Evolutionary conservation across 768 basidiomycete genomes (phyloP).

Genomic region (Porpolomopsis calyptriformis): DNA sequence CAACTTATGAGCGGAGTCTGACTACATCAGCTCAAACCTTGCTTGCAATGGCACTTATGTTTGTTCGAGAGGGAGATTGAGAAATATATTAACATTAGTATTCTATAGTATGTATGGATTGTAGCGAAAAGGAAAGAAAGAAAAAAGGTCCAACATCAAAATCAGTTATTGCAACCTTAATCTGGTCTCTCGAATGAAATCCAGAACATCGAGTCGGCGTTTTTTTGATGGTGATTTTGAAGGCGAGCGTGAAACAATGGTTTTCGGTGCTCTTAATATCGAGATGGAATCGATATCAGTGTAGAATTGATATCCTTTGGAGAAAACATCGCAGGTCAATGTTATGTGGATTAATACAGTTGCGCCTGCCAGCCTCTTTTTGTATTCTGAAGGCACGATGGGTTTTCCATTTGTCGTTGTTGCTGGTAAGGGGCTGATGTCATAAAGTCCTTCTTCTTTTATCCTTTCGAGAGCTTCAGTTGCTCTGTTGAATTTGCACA

Average conservation of each 20-base stretch:
- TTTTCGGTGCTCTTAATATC: neutral
- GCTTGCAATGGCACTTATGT: neutral
- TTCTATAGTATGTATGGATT: neutral
- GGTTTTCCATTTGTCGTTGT: neutral
- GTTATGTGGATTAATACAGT: neutral
- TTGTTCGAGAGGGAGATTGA: neutral
- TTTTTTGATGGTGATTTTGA: neutral
- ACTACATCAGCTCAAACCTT: constrained; percentile 2
- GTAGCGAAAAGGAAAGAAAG: neutral
- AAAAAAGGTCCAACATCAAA: neutral
- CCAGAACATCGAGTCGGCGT: neutral
- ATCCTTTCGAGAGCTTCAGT: neutral
- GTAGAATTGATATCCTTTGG: neutral
- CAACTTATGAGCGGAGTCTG: constrained; percentile 22
- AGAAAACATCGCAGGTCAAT: neutral
- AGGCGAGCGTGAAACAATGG: neutral
- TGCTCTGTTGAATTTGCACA: neutral
- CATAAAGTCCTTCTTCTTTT: neutral
- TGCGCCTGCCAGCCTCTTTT: neutral
- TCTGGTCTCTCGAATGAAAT: neutral
- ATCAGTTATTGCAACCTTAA: neutral
- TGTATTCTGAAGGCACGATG: neutral
- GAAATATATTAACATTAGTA: neutral
- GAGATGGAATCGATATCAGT: neutral
- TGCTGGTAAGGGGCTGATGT: neutral